A percentile compares a stretch with the other conserved stretches of the same genome.
These are phyloP conservation scores for Solanum piurae DNA, from an alignment of 257 asterid species.

Conservation along the genomic window DNA sequence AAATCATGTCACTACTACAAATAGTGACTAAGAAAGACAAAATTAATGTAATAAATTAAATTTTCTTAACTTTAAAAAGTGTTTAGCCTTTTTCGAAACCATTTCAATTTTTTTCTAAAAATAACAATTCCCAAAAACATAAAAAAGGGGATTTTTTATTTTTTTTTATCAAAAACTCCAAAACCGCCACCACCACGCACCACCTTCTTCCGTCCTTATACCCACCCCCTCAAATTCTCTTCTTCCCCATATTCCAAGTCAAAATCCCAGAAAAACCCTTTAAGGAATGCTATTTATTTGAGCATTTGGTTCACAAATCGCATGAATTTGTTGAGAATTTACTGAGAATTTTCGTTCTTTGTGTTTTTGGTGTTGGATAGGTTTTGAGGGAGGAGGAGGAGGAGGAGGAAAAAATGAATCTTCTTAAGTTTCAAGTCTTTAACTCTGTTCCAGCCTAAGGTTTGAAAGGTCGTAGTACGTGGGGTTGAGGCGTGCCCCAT, in stretches of 20 bases:
- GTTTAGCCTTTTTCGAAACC: constrained; percentile 19
- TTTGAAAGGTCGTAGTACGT: constrained; percentile 8
- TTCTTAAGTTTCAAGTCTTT: constrained; percentile 39
- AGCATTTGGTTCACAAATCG: neutral
- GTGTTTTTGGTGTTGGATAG: neutral
- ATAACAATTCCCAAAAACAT: neutral
- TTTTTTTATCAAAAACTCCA: constrained; percentile 14
- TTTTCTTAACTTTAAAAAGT: neutral
- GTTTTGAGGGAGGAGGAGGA: neutral
- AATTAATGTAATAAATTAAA: neutral
- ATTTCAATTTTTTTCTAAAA: constrained; percentile 6
- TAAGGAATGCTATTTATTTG: neutral
- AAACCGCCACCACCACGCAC: constrained; percentile 26
- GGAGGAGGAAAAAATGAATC: constrained; percentile 25
- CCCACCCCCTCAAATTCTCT: constrained; percentile 1
- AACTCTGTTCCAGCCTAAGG: constrained; percentile 45
- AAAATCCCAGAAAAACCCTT: constrained; percentile 31
- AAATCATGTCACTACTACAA: neutral
- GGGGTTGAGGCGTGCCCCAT: constrained; percentile 32
- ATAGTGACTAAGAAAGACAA: constrained; percentile 10
- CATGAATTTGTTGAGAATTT: neutral
- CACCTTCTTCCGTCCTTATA: constrained; percentile 1
- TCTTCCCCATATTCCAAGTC: neutral
- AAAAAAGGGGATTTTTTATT: neutral
- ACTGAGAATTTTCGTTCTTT: neutral